Base-by-base conservation (phyloP, 2,329 filamentous ascomycete species). In the Aspergillus sp. region DNA sequence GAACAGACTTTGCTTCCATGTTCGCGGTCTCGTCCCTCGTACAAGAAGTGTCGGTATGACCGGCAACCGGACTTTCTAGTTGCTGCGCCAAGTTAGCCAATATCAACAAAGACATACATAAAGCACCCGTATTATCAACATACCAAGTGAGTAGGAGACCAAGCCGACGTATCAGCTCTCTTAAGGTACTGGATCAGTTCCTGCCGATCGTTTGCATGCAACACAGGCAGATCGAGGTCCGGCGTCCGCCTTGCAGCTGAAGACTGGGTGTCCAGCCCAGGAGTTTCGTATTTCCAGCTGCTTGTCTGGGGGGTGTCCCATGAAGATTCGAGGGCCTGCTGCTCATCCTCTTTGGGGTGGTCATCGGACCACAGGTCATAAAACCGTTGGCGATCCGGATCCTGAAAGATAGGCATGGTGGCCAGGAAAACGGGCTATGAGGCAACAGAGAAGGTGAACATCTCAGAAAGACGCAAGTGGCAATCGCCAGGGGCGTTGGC, bases 111-210 rank as follows among this genome's bases (percentile, higher is more conserved):
- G 19, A 5, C 5, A 22, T 10, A 10, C 5, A 3, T 15, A 6
- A 25, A 5, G 8, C 11, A 6, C 1, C 8, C 20, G 13, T 24
- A 8, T 5, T 3, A 7, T 24, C 39, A 22, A 58, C 61, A 50
- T 55, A 71, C 80, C 67, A 74, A 71, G 48, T 71, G 71, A 52
- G 70, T 75, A 16, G 77, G 73, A 24, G 79, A 67, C 84, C 84
- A 91, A 4, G 76, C 75, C 24, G 83, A 80, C 49, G 76, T 82
- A 59, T 86, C 78, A 19, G 77, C 78, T 56, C 74, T 76, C 64
- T 95, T 95, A 44, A 95, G 71, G 43, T 80, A 74, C 58, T 86
- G 75, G 36, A 96, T 95, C 47, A 94, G 66, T 57, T 88, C 81
- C 36, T 77, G 76, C 42, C 88, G 74, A 55, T 86, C 78, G 37